Evolutionary conservation across 2,329 filamentous ascomycete genomes (phyloP).

Genomic region (Trematosphaeria pertusa): DNA sequence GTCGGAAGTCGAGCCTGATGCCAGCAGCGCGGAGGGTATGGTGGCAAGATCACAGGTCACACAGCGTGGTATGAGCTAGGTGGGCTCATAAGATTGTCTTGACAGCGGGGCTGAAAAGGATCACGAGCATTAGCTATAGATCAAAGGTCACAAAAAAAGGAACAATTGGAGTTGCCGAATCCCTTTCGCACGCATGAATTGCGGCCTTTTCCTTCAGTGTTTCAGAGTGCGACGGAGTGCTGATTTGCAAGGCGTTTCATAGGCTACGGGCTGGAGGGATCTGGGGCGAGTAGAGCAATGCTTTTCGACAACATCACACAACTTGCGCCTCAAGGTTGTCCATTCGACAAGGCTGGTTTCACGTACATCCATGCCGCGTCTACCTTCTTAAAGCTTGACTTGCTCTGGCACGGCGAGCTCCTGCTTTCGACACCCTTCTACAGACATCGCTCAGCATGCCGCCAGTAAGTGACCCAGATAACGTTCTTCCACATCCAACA

Average conservation of each 20-base stretch:
- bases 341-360: constrained; percentile 32
- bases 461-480: too few relatives aligned
- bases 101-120: constrained; percentile 41
- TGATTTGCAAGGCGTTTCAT: constrained; percentile 17
- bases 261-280: constrained; percentile 15
- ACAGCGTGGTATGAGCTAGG: constrained; percentile 24
- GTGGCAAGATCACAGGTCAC: constrained; percentile 14
- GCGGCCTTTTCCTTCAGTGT: constrained; percentile 24
- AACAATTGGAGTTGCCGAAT: constrained; percentile 29
- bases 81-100: constrained; percentile 41
- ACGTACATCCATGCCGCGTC: constrained; percentile 25
- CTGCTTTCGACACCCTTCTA: constrained; percentile 4
- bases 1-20: constrained; percentile 16
- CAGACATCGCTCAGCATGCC: neutral
- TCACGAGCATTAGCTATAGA: constrained; percentile 45
- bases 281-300: constrained; percentile 28
- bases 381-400: constrained; percentile 19
- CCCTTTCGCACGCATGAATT: constrained; percentile 22
- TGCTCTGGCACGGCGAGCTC: constrained; percentile 9
- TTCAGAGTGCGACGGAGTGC: constrained; percentile 31
- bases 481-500: too few relatives aligned
- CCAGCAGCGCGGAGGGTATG: constrained; percentile 3
- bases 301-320: constrained; percentile 18
- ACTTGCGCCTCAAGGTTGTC: constrained; percentile 24
- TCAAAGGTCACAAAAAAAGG: constrained; percentile 32